Evolutionary conservation across 1,139 yeast species (phyloP).

Genomic region (Kodamaea alishanica): DNA sequence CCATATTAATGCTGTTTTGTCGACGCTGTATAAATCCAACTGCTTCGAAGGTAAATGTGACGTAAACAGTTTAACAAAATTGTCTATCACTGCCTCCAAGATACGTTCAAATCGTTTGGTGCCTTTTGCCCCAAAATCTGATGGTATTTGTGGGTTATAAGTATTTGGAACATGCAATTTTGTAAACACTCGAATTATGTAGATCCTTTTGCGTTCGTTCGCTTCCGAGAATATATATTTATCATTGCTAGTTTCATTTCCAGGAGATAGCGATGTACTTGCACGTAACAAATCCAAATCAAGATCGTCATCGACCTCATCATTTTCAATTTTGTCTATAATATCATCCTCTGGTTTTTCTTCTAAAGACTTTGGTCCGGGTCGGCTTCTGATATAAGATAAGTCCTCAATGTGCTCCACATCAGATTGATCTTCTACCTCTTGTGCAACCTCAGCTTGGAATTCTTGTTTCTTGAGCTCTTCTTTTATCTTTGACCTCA

Average conservation of each 20-base stretch:
- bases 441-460: background rate
- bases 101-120: conserved; percentile 24
- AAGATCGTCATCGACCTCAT: conserved; percentile 12
- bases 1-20: conserved; percentile 33
- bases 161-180: conserved; percentile 23
- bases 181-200: conserved; percentile 29
- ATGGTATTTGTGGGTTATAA: conserved; percentile 11
- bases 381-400: no score
- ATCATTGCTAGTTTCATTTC: conserved; percentile 1
- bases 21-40: conserved; percentile 10
- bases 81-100: conserved; percentile 13
- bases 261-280: background rate
- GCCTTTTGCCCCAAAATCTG: conserved; percentile 33
- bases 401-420: no score
- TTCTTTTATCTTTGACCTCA: conserved; percentile 3
- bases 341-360: background rate
- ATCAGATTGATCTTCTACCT: background rate
- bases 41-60: conserved; percentile 5
- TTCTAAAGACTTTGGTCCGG: no score
- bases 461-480: conserved; percentile 2
- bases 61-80: conserved; percentile 8
- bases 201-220: conserved; percentile 30
- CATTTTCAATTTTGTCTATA: background rate
- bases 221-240: conserved; percentile 22
- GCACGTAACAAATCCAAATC: conserved; percentile 8